phyloP scores from a whole-genome alignment of 805 yeast genomes.

The Cyberlindnera saturnus region DNA sequence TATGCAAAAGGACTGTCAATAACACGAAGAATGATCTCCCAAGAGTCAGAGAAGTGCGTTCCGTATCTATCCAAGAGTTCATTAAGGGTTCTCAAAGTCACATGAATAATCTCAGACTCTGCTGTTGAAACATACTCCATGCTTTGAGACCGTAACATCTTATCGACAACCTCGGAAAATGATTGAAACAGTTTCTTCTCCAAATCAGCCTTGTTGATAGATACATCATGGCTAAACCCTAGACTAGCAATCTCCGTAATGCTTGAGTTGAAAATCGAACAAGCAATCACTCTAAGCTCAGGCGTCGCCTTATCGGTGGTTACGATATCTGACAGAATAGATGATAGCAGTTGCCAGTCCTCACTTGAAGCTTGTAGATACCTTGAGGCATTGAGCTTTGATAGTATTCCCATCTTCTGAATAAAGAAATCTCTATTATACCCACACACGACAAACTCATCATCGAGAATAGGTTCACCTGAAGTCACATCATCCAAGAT shows the following conservation, averaged over 20 bases:
- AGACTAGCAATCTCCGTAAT: conserved; percentile 28
- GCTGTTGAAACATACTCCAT: conserved; percentile 38
- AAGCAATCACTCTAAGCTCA: conserved; percentile 41
- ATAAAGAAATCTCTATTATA: conserved; percentile 53
- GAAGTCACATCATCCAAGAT: conserved; percentile 9
- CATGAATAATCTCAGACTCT: conserved; percentile 63
- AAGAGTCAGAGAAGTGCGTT: conserved; percentile 48
- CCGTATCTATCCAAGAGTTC: conserved; percentile 78
- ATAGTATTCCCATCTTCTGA: conserved; percentile 45
- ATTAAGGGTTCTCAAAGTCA: conserved; percentile 56
- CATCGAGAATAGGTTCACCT: conserved; percentile 20
- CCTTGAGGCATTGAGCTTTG: conserved; percentile 45
- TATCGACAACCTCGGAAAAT: conserved; percentile 37
- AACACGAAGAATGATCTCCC: conserved; percentile 69
- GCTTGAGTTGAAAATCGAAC: conserved; percentile 46
- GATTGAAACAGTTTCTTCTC: conserved; percentile 46
- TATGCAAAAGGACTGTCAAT: conserved; percentile 49
- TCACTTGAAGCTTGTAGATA: conserved; percentile 36
- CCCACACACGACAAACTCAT: conserved; percentile 32
- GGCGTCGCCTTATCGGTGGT: conserved; percentile 37
- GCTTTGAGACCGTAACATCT: conserved; percentile 29
- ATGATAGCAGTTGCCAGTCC: conserved; percentile 44
- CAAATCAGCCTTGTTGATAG: conserved; percentile 20
- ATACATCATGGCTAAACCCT: conserved; percentile 9
- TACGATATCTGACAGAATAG: conserved; percentile 40